These are phyloP conservation scores for Mucor indicus DNA, from an alignment of 371 early-diverging fungal species.

Conservation along the genomic window DNA sequence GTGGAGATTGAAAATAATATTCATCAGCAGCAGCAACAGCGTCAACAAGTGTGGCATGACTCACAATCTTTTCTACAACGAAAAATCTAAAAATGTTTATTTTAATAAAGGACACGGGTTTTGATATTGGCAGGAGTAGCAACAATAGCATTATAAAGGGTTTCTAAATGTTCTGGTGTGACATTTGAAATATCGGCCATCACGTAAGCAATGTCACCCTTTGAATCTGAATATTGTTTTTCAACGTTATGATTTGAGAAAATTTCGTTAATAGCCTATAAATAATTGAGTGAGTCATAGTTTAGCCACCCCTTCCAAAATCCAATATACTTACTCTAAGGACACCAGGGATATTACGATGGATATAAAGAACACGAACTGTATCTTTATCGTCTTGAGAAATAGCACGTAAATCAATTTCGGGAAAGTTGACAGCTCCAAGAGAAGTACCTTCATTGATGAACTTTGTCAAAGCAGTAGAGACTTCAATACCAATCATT, in stretches of 20 bases:
- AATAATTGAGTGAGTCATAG: background rate
- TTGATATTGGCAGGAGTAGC: conserved; percentile 75
- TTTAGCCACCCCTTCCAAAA: no score
- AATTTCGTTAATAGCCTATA: conserved; percentile 85
- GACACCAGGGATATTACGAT: conserved; percentile 98
- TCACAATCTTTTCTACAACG: no score
- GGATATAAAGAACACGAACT: conserved; percentile 87
- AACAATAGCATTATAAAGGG: conserved; percentile 66
- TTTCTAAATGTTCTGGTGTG: conserved; percentile 62
- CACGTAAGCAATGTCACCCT: conserved; percentile 89
- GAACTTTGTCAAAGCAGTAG: conserved; percentile 72
- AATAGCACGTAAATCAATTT: conserved; percentile 81
- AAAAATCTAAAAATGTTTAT: no score
- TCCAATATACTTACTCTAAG: conserved; percentile 52
- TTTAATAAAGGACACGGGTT: conserved; percentile 77
- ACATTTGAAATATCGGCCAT: conserved; percentile 90
- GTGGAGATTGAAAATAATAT: no score
- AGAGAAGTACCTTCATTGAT: conserved; percentile 82
- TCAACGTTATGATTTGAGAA: conserved; percentile 93
- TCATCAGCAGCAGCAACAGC: no score
- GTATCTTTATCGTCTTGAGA: conserved; percentile 64
- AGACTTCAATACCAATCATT: conserved; percentile 94
- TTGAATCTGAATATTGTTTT: conserved; percentile 94
- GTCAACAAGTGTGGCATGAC: no score
- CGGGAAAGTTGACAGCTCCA: conserved; percentile 95